These are phyloP conservation scores for Diatrype stigma DNA, from an alignment of 2,329 filamentous ascomycete genomes.

Conservation along the genomic window DNA sequence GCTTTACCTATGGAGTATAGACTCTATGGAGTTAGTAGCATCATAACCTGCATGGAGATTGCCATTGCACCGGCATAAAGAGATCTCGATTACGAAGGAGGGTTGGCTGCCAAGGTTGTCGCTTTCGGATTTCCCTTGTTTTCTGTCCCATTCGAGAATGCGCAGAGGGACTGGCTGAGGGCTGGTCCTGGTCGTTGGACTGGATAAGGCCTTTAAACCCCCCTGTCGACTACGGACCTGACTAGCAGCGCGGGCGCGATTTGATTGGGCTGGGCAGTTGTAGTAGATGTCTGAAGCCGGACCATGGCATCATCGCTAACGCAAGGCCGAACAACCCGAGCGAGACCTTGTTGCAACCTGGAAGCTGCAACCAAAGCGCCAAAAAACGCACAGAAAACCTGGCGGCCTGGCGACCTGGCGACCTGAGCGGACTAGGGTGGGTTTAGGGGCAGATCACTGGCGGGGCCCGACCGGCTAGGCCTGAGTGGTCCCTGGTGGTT, in stretches of 20 bases:
- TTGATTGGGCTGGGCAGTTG: conserved; percentile 13
- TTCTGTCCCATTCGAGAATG: not conserved
- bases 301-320: conserved; percentile 9
- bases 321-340: not conserved
- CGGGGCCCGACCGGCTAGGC: not conserved
- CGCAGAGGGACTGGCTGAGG: not conserved
- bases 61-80: not conserved
- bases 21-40: no score
- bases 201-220: not conserved
- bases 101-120: no score
- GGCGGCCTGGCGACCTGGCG: no score
- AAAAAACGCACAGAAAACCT: no score
- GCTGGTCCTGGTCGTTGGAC: no score
- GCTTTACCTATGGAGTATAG: no score
- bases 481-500: no score
- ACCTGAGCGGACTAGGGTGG: no score
- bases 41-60: not conserved
- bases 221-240: conserved; percentile 1
- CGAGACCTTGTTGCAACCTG: not conserved
- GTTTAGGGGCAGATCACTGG: not conserved
- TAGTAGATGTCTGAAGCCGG: conserved; percentile 8
- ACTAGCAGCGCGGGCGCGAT: conserved; percentile 1
- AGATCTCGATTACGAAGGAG: not conserved
- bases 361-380: not conserved
- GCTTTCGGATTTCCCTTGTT: not conserved